Evolutionary conservation across 495 filamentous ascomycete species (phyloP), one percentile per base, ranked within the genome.

Genomic region (Aspergillus saccharolyticus): DNA sequence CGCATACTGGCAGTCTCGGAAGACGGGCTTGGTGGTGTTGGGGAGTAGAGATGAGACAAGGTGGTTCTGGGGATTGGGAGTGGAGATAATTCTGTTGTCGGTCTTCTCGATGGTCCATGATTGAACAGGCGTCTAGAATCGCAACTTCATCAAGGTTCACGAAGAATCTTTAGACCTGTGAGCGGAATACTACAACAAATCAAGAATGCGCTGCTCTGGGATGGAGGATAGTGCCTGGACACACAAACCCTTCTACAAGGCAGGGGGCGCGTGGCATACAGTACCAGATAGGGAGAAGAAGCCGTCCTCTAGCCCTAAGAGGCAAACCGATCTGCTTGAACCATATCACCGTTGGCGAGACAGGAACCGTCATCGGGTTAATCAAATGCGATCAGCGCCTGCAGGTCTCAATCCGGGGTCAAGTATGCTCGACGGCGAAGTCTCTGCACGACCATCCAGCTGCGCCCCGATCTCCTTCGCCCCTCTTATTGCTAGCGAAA

Each of bases 1-100:
- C 3, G 78, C 73, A 65, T 81, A 87, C 50, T 76, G 74, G 70
- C 82, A 88, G 44, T 88, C 82, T 14, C 76, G 70, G 63, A 81
- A 70, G 16, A 89, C 85, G 24, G 81, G 76, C 8, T 76, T 20
- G 12, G 17, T 46, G 44, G n/a, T 46, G 21, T 20, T 50, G 22
- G 22, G 15, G 47, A 24, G 14, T 7, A 24, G 19, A 16, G 14
- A 49, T 28, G 2, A 28, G 9, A 22, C 3, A 49, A 25, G n/a
- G n/a, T n/a, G 25, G 4, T 28, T 28, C 25, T 28, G 25, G 25
- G 25, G 25, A 9, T 28, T 28, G 25, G 9, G 25, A 30, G 33
- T 10, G 33, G 12, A 39, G 33, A 39, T 39, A 12, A 12, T 5
- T 2, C 33, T 39, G 10, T 39, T 5, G 33, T 39, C 14, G 33